Base-by-base conservation (phyloP, 2,329 filamentous ascomycete species). In the Acrocalymma vagum region DNA sequence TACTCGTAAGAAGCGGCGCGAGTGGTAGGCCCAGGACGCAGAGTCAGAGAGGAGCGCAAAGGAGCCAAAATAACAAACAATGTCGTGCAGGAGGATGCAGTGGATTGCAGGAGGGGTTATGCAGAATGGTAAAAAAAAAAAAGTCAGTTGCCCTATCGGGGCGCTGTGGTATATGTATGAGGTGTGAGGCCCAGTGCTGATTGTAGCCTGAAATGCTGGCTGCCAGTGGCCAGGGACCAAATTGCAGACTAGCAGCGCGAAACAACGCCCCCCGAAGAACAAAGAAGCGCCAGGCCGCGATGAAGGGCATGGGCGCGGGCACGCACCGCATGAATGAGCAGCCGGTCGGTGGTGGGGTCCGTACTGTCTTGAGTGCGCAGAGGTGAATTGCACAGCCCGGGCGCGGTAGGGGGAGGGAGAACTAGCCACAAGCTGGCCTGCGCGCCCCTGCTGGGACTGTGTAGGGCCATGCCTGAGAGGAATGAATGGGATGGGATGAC, bases 341-440 rank as follows among this genome's bases (percentile, higher is more conserved):
- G 44, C 47, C 39, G 53, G 51, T 38, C 47, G 43, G 48, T 34
- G 35, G 43, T 53, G 53, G 57, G 58, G 58, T 53, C 60, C 46
- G 29, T 45, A 29, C 34, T 28, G 26, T 31, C 45, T 37, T 46
- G 48, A 44, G 43, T 40, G 53, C 38, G 48, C 48, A 53, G 53
- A 42, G 51, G 53, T 61, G 60, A 61, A 60, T 55, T 51, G 63
- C 64, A 67, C 63, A 65, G 64, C 63, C 64, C 44, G 50, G 48
- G 26, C 31, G 51, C 47, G 36, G 48, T n/a, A 33, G 43, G 35
- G 37, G 23, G 38, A 42, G 22, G 31, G 36, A 18, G 32, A 33
- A n/a, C 32, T 46, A 62, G 56, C 53, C 53, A 58, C 55, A 47
- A 36, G 42, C 49, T 40, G 38, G 34, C 40, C 29, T 37, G 47